A percentile compares a stretch with the other conserved stretches of the same genome.
phyloP scores from a whole-genome alignment of 1,139 yeast genomes.

The Arxiozyma telluris region DNA sequence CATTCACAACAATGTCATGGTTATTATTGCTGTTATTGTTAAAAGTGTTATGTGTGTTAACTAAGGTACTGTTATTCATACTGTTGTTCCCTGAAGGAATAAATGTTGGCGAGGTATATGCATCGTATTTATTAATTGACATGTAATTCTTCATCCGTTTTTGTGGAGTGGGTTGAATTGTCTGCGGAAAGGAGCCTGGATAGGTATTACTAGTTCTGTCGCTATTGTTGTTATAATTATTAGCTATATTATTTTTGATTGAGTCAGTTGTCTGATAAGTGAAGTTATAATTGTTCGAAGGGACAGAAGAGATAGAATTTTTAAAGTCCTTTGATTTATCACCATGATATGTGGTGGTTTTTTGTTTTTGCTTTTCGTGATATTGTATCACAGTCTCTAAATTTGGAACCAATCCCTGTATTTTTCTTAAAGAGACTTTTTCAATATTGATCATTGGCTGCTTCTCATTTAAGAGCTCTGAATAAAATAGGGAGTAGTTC shows the following conservation, averaged over 20 bases:
- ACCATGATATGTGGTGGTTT: neutral
- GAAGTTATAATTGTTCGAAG: neutral
- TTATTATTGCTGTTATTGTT: neutral
- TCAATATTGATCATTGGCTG: conserved; percentile 15
- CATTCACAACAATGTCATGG: neutral
- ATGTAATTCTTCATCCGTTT: conserved; percentile 2
- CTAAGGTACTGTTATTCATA: neutral
- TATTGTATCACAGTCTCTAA: neutral
- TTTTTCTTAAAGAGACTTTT: conserved; percentile 7
- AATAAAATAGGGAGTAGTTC: conserved; percentile 16
- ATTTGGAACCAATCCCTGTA: conserved; percentile 9
- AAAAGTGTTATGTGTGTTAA: neutral
- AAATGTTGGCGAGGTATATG: conserved; percentile 18
- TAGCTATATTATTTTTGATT: neutral
- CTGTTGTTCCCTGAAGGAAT: conserved; percentile 13
- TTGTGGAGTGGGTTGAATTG: conserved; percentile 6
- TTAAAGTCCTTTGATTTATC: neutral
- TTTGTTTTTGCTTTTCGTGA: conserved; percentile 2
- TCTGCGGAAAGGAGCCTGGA: neutral
- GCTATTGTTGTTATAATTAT: neutral
- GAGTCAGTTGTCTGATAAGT: neutral
- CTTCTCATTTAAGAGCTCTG: conserved; percentile 11
- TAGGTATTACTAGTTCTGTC: neutral
- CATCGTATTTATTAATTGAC: conserved; percentile 14
- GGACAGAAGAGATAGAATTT: neutral